Conservation (phyloP, 495 filamentous ascomycete species). For the Aspergillus conjunctus region DNA sequence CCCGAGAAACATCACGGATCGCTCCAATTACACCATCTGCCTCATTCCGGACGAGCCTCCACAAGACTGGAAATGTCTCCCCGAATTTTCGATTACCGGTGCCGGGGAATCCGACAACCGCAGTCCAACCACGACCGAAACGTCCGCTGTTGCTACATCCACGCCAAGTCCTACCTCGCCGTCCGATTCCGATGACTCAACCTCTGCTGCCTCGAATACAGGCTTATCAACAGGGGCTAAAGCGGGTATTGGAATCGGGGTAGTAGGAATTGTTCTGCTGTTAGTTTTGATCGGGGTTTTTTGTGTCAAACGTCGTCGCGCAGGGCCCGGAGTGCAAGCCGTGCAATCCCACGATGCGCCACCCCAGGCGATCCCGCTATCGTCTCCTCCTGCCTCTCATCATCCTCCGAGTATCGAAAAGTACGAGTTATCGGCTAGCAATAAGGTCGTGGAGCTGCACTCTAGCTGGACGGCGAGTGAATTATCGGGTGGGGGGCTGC, state of each 20-base stretch:
- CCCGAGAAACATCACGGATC: background rate
- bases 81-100: background rate
- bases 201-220: background rate
- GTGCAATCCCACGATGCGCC: too few species aligned
- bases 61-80: background rate
- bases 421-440: too few species aligned
- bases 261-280: background rate
- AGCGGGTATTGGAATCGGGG: background rate
- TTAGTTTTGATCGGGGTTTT: background rate
- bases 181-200: background rate
- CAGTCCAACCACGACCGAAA: background rate
- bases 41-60: constrained; percentile 4
- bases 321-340: too few species aligned
- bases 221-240: background rate
- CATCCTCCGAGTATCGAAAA: too few species aligned
- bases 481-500: too few species aligned
- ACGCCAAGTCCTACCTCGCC: background rate
- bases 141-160: too few species aligned
- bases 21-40: background rate
- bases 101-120: background rate
- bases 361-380: too few species aligned
- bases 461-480: too few species aligned
- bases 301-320: background rate
- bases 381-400: too few species aligned
- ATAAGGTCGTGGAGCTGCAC: too few species aligned